Conservation (phyloP, 257 asterid species). For the Fraxinus cuspidata region DNA sequence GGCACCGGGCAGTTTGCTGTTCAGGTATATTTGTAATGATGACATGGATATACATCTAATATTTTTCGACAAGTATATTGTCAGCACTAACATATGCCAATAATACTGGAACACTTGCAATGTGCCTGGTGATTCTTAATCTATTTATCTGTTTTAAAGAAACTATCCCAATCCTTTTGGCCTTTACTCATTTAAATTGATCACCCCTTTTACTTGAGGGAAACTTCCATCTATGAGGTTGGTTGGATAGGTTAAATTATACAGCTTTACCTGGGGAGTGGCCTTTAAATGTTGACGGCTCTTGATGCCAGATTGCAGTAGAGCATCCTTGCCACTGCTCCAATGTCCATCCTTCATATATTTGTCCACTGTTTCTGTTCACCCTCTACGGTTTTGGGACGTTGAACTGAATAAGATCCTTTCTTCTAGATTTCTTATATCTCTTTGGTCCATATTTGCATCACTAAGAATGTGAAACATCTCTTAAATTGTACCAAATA, state of each 20-base stretch:
- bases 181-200: conserved; percentile 4
- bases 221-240: neutral
- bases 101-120: neutral
- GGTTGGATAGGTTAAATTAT: neutral
- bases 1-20: conserved; percentile 99
- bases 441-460: neutral
- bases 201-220: neutral
- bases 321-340: neutral
- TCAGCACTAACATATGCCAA: neutral
- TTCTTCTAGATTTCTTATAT: neutral
- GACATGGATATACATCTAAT: conserved; percentile 7
- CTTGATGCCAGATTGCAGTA: neutral
- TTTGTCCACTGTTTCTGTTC: neutral
- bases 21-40: conserved; percentile 58
- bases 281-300: neutral
- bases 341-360: neutral
- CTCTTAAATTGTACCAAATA: neutral
- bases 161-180: conserved; percentile 5
- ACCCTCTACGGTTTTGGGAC: conserved; percentile 2
- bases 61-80: conserved; percentile 15
- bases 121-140: neutral
- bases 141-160: neutral
- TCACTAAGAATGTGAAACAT: neutral
- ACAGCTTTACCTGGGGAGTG: neutral
- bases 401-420: conserved; percentile 2